Conservation (phyloP, 805 yeast species). For the Candida tallmaniae region DNA sequence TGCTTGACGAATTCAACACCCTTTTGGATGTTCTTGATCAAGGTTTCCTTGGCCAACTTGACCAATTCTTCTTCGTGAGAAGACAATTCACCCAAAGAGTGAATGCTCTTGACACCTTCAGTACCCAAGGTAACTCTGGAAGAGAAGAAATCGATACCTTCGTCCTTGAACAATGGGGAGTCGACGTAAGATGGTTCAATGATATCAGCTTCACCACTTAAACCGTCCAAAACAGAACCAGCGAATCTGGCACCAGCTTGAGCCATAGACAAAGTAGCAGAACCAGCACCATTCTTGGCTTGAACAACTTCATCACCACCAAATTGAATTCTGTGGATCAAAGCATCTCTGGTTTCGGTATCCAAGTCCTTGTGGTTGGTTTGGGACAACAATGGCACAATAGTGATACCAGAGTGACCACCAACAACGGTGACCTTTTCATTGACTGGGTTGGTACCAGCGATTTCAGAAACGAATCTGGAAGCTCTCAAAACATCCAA, state of each 20-base stretch:
- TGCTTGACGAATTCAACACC: constrained; percentile 83
- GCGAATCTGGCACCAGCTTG: constrained; percentile 82
- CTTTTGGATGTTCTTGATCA: constrained; percentile 87
- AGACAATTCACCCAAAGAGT: constrained; percentile 68
- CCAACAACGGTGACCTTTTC: constrained; percentile 88
- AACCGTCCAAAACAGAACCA: constrained; percentile 58
- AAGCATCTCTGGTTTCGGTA: constrained; percentile 37
- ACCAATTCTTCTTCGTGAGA: constrained; percentile 82
- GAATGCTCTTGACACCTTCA: constrained; percentile 81
- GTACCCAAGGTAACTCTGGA: constrained; percentile 91
- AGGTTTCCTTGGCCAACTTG: constrained; percentile 79
- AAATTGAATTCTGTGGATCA: constrained; percentile 86
- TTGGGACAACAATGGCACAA: constrained; percentile 89
- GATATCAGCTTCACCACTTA: constrained; percentile 59
- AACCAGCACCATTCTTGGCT: constrained; percentile 92
- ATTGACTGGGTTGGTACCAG: constrained; percentile 67
- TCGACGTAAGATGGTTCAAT: constrained; percentile 71
- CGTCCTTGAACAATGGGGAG: constrained; percentile 74
- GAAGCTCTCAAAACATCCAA: constrained; percentile 88
- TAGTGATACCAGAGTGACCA: constrained; percentile 96
- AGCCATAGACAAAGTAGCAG: constrained; percentile 92
- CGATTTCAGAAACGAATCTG: constrained; percentile 68
- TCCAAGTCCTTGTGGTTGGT: constrained; percentile 59
- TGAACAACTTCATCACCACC: constrained; percentile 96
- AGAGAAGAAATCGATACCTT: constrained; percentile 96